A percentile compares a stretch with the other conserved stretches of the same genome.
These are phyloP conservation scores for Fusarium fracticaudum DNA, from an alignment of 2,329 filamentous ascomycete genomes.

Conservation along the genomic window DNA sequence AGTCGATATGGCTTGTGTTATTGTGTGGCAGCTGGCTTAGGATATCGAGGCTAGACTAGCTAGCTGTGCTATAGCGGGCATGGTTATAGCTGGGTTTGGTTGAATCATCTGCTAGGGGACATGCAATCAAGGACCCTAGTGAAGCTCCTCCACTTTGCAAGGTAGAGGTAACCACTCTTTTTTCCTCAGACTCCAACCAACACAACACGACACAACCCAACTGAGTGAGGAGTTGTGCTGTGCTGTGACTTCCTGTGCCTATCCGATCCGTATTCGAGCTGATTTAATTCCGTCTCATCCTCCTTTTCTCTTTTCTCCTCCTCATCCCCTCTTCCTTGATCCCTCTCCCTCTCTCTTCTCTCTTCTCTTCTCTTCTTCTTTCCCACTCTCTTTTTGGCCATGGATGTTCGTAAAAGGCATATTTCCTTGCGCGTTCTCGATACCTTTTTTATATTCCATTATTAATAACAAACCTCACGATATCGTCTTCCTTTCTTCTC, in stretches of 20 bases:
- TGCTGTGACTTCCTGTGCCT: background rate
- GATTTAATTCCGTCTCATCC: constrained; percentile 7
- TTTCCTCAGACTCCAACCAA: background rate
- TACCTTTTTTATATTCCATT: background rate
- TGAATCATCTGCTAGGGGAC: background rate
- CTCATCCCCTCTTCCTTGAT: background rate
- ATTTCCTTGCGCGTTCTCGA: background rate
- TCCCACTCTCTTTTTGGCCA: constrained; percentile 4
- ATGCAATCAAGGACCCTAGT: background rate
- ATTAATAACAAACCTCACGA: background rate
- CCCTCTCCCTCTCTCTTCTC: background rate
- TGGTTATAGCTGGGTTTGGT: background rate
- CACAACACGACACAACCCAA: background rate
- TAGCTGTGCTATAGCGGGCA: background rate
- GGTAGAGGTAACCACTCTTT: background rate
- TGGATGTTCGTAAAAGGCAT: constrained; percentile 7
- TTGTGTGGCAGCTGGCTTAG: background rate
- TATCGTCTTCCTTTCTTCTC: background rate
- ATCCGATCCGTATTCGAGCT: background rate
- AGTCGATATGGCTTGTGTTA: background rate
- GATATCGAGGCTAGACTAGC: background rate
- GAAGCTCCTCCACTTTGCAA: background rate
- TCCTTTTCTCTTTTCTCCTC: constrained; percentile 11
- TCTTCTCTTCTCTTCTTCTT: background rate
- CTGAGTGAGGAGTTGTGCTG: background rate